Conservation (phyloP, 306 rosid species). For the Vigna unguiculata region DNA sequence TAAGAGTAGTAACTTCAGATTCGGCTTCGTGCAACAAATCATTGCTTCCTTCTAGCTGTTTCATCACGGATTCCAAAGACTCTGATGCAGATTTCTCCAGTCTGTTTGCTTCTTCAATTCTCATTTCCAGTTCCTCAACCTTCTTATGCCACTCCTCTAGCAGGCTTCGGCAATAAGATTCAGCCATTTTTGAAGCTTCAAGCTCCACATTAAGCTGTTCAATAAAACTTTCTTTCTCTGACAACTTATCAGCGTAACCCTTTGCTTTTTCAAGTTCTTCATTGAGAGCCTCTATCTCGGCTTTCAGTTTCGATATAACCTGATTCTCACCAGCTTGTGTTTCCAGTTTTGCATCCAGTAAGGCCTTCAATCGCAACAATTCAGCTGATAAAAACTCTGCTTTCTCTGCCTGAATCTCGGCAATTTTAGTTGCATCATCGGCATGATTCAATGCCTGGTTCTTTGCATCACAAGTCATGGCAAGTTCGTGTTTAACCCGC, state of each 20-base stretch:
- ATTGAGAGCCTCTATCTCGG: constrained; percentile 70
- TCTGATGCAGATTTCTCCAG: constrained; percentile 92
- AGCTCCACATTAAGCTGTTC: constrained; percentile 88
- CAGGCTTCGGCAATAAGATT: constrained; percentile 71
- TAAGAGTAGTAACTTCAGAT: constrained; percentile 71
- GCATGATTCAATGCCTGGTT: constrained; percentile 87
- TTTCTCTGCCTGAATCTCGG: constrained; percentile 86
- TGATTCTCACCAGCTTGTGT: constrained; percentile 65
- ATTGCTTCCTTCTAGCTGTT: constrained; percentile 80
- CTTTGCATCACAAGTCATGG: constrained; percentile 83
- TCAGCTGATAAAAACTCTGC: constrained; percentile 76
- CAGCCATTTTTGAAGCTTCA: constrained; percentile 90
- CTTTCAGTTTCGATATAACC: constrained; percentile 58
- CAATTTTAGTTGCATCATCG: constrained; percentile 86
- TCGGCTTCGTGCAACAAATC: constrained; percentile 83
- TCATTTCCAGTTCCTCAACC: constrained; percentile 74
- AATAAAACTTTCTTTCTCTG: constrained; percentile 68
- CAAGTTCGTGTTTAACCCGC: constrained; percentile 76
- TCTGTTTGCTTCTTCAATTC: constrained; percentile 66
- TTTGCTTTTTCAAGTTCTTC: constrained; percentile 69
- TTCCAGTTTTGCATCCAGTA: constrained; percentile 76
- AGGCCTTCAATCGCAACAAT: constrained; percentile 65
- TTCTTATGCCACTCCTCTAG: constrained; percentile 77
- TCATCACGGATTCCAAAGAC: constrained; percentile 82
- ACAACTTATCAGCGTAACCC: constrained; percentile 59